Evolutionary conservation across 805 yeast genomes (phyloP).

Genomic region (Zygotorulaspora florentina): DNA sequence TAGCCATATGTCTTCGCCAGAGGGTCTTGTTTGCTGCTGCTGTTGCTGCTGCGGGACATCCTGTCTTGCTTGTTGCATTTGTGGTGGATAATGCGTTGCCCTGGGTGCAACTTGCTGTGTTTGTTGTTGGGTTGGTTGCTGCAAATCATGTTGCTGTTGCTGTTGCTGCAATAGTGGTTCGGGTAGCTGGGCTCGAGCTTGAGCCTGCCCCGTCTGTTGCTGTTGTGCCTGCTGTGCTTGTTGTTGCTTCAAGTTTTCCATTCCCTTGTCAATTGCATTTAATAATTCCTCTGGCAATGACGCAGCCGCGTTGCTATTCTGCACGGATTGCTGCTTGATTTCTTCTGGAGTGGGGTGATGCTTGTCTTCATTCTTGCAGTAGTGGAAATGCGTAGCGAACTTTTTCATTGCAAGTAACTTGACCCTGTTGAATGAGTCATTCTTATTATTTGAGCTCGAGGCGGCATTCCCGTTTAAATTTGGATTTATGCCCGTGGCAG

Average conservation of each 20-base stretch:
- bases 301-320: slow-evolving; percentile 26
- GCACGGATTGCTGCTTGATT: slow-evolving; percentile 31
- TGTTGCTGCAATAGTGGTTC: slow-evolving; percentile 18
- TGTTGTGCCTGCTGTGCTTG: slow-evolving; percentile 16
- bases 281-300: slow-evolving; percentile 29
- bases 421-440: slow-evolving; percentile 34
- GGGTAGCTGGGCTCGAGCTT: slow-evolving; percentile 9
- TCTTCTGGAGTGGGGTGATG: slow-evolving; percentile 36
- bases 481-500: slow-evolving; percentile 12
- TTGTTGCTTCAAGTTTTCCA: slow-evolving; percentile 30
- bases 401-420: slow-evolving; percentile 35
- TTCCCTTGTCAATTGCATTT: slow-evolving; percentile 31
- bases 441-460: slow-evolving; percentile 19
- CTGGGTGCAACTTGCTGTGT: slow-evolving; percentile 11
- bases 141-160: slow-evolving; percentile 16
- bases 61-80: slow-evolving; percentile 25
- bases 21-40: slow-evolving; percentile 17
- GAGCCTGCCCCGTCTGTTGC: slow-evolving; percentile 15
- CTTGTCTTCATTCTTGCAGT: slow-evolving; percentile 30
- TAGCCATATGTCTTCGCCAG: slow-evolving; percentile 29
- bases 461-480: slow-evolving; percentile 7
- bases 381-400: slow-evolving; percentile 37
- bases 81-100: slow-evolving; percentile 23
- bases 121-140: slow-evolving; percentile 21
- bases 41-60: slow-evolving; percentile 23